A percentile compares a stretch with the other conserved stretches of the same genome.
phyloP scores from a whole-genome alignment of 2,329 filamentous ascomycete species.

The Septoria linicola region DNA sequence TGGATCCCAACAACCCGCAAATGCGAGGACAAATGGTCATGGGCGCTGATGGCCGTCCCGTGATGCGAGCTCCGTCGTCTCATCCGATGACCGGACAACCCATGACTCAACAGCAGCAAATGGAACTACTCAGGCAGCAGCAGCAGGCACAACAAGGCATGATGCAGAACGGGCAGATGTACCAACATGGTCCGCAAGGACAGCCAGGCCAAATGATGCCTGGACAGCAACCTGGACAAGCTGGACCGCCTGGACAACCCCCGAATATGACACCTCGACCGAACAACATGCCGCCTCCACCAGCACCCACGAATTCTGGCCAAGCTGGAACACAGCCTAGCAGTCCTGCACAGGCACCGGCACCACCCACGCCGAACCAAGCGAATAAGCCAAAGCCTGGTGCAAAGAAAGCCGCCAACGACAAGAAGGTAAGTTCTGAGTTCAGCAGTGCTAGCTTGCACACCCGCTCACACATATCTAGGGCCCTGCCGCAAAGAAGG shows the following conservation, averaged over 20 bases:
- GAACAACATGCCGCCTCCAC: conserved; percentile 57
- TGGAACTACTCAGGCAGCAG: conserved; percentile 42
- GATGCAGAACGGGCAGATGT: conserved; percentile 32
- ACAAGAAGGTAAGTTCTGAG: conserved; percentile 40
- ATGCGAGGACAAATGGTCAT: conserved; percentile 27
- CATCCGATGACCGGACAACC: conserved; percentile 56
- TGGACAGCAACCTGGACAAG: conserved; percentile 45
- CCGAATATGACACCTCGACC: conserved; percentile 70
- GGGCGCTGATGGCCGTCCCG: conserved; percentile 22
- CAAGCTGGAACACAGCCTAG: conserved; percentile 47
- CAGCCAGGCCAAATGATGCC: conserved; percentile 42
- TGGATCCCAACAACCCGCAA: conserved; percentile 43
- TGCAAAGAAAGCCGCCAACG: conserved; percentile 64
- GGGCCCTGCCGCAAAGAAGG: conserved; percentile 38
- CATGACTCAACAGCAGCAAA: conserved; percentile 54
- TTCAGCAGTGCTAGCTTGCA: not conserved
- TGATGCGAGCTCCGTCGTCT: conserved; percentile 55
- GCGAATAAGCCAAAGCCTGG: conserved; percentile 71
- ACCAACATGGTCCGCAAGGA: conserved; percentile 40
- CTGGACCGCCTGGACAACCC: conserved; percentile 51
- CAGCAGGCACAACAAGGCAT: conserved; percentile 22
- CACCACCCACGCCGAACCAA: conserved; percentile 75
- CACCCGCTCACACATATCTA: conserved; percentile 8
- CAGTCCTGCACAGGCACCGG: conserved; percentile 50
- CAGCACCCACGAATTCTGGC: conserved; percentile 45